These are phyloP conservation scores for Cadophora sp. DNA, from an alignment of 2,329 filamentous ascomycete genomes.

Conservation along the genomic window DNA sequence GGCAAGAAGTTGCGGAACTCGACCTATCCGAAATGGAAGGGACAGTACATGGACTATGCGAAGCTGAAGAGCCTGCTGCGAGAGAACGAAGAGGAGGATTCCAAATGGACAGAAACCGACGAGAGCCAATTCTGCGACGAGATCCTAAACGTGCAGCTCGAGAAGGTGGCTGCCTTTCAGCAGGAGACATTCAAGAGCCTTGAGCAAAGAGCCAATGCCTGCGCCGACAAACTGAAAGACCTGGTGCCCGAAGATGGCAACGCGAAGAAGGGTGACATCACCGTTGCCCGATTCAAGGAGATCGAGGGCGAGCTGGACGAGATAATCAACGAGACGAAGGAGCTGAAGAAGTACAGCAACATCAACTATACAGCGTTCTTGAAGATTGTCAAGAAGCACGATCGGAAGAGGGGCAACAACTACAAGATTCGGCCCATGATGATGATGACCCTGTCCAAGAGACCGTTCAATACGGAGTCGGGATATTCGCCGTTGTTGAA, in stretches of 20 bases:
- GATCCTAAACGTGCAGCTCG: slow-evolving; percentile 90
- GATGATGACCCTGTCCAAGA: slow-evolving; percentile 84
- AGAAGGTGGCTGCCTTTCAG: slow-evolving; percentile 94
- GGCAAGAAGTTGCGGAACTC: slow-evolving; percentile 84
- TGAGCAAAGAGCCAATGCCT: slow-evolving; percentile 59
- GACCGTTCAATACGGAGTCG: slow-evolving; percentile 91
- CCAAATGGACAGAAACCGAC: slow-evolving; percentile 89
- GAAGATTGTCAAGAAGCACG: slow-evolving; percentile 99
- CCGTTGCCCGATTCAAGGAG: slow-evolving; percentile 65
- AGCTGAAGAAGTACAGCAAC: slow-evolving; percentile 92
- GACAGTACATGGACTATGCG: slow-evolving; percentile 92
- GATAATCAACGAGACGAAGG: slow-evolving; percentile 89
- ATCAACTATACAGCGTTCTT: slow-evolving; percentile 98
- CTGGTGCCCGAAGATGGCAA: slow-evolving; percentile 70
- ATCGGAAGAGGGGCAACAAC: slow-evolving; percentile 84
- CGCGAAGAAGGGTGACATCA: slow-evolving; percentile 54
- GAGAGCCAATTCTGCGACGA: slow-evolving; percentile 95
- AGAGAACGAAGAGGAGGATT: slow-evolving; percentile 70
- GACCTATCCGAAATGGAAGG: slow-evolving; percentile 87
- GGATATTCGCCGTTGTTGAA: slow-evolving; percentile 90
- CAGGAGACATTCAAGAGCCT: slow-evolving; percentile 71
- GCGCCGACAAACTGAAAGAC: slow-evolving; percentile 77
- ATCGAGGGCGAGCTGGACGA: slow-evolving; percentile 81
- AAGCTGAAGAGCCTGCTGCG: slow-evolving; percentile 91
- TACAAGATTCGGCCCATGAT: slow-evolving; percentile 93